A percentile compares a stretch with the other conserved stretches of the same genome.
Evolutionary conservation across 2,329 filamentous ascomycete genomes (phyloP).

Genomic region (Mariannaea elegans): DNA sequence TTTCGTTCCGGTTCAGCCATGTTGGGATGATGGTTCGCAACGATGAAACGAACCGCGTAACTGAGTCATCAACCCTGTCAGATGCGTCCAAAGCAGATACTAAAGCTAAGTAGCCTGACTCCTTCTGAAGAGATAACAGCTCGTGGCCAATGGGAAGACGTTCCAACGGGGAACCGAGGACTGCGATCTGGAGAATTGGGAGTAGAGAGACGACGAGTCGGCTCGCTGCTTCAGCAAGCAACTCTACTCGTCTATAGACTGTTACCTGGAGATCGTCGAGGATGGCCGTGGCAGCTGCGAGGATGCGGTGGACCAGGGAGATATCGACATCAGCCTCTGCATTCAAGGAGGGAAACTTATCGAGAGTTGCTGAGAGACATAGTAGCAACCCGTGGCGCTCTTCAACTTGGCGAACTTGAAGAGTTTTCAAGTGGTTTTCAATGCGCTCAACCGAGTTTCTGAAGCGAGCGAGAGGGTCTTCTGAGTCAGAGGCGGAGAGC

Average conservation of each 20-base stretch:
- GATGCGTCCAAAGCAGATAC: constrained; percentile 31
- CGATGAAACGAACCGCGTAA: constrained; percentile 34
- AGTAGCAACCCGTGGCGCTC: constrained; percentile 74
- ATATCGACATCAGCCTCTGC: constrained; percentile 26
- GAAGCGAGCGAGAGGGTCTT: constrained; percentile 39
- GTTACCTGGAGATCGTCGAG: constrained; percentile 53
- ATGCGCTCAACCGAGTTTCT: constrained; percentile 53
- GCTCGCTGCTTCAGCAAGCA: constrained; percentile 69
- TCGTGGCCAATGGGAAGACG: constrained; percentile 33
- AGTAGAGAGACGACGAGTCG: constrained; percentile 64
- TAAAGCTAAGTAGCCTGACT: constrained; percentile 32
- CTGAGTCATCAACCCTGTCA: background rate
- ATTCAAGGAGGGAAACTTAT: constrained; percentile 52
- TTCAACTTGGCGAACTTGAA: constrained; percentile 68
- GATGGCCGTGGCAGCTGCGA: constrained; percentile 44
- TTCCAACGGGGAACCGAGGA: constrained; percentile 29
- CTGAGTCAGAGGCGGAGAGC: constrained; percentile 40
- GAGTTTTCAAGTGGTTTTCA: constrained; percentile 51
- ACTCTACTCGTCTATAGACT: constrained; percentile 67
- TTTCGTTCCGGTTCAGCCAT: constrained; percentile 61
- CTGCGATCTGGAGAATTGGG: constrained; percentile 55
- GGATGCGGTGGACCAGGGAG: constrained; percentile 41
- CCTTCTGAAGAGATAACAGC: constrained; percentile 34
- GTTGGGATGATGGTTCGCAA: constrained; percentile 48
- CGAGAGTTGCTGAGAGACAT: constrained; percentile 66